phyloP scores from a whole-genome alignment of 805 yeast genomes.

The Wickerhamomyces sydowiorum region DNA sequence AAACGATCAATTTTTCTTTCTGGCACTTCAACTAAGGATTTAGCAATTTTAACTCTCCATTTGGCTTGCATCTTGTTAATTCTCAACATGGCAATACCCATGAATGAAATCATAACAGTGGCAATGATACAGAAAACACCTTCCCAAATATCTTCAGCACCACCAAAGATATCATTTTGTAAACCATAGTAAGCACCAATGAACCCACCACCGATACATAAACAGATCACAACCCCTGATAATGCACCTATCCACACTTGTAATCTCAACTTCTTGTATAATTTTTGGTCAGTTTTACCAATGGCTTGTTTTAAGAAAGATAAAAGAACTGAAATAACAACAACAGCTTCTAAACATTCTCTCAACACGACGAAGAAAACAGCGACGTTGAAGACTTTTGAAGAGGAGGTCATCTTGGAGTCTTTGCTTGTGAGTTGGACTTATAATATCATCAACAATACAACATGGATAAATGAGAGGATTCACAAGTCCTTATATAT shows the following conservation, averaged over 20 bases:
- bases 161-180: constrained; percentile 78
- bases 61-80: constrained; percentile 94
- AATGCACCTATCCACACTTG: constrained; percentile 88
- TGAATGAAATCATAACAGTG: constrained; percentile 76
- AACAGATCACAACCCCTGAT: constrained; percentile 71
- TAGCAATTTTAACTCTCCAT: constrained; percentile 94
- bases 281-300: constrained; percentile 42
- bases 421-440: not conserved
- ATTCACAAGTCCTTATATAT: no score
- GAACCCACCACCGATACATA: constrained; percentile 85
- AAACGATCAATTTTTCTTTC: constrained; percentile 43
- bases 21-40: constrained; percentile 64
- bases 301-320: constrained; percentile 90
- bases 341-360: constrained; percentile 89
- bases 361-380: constrained; percentile 89
- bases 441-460: not conserved
- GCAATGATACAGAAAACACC: constrained; percentile 92
- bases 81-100: constrained; percentile 97
- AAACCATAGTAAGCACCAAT: constrained; percentile 88
- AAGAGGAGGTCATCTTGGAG: not conserved
- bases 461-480: no score
- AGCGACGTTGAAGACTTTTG: constrained; percentile 38
- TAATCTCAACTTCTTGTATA: constrained; percentile 56
- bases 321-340: constrained; percentile 83
- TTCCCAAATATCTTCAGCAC: constrained; percentile 94